phyloP scores from a whole-genome alignment of 192 early-diverging fungal species.

The Coemansia sp. region DNA sequence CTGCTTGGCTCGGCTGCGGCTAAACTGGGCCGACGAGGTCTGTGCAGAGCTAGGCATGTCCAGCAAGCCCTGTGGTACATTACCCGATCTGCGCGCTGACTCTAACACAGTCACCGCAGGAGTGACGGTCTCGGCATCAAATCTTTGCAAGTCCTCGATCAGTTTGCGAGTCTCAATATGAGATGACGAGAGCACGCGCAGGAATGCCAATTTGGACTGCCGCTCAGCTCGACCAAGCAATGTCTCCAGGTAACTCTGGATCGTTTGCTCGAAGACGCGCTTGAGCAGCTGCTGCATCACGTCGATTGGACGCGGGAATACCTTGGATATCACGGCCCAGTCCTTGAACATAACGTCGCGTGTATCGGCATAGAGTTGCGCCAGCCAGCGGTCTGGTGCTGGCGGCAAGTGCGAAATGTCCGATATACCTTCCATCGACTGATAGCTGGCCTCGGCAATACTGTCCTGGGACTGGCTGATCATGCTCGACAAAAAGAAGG shows the following conservation, averaged over 20 bases:
- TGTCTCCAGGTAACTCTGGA: constrained; percentile 85
- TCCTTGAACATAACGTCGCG: constrained; percentile 79
- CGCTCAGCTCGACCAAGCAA: constrained; percentile 70
- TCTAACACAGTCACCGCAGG: constrained; percentile 51
- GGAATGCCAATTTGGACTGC: constrained; percentile 74
- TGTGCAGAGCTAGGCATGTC: constrained; percentile 41
- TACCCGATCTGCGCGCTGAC: constrained; percentile 44
- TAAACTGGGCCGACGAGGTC: constrained; percentile 52
- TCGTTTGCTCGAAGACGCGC: constrained; percentile 94
- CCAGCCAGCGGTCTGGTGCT: constrained; percentile 67
- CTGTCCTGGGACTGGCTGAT: constrained; percentile 61
- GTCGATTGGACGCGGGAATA: constrained; percentile 87
- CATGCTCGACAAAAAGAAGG: constrained; percentile 87
- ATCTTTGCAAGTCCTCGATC: constrained; percentile 74
- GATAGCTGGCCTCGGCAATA: constrained; percentile 48
- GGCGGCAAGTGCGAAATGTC: constrained; percentile 56
- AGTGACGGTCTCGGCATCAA: constrained; percentile 66
- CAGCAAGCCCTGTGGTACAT: constrained; percentile 37
- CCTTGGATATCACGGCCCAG: constrained; percentile 87
- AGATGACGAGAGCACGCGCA: constrained; percentile 71
- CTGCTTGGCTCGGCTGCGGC: constrained; percentile 53
- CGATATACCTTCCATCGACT: constrained; percentile 45
- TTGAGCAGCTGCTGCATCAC: constrained; percentile 94
- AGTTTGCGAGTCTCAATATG: constrained; percentile 74
- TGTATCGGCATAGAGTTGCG: constrained; percentile 82